Evolutionary conservation across 108 stramenopile species (phyloP).

Genomic region (Asterionellopsis glacialis): DNA sequence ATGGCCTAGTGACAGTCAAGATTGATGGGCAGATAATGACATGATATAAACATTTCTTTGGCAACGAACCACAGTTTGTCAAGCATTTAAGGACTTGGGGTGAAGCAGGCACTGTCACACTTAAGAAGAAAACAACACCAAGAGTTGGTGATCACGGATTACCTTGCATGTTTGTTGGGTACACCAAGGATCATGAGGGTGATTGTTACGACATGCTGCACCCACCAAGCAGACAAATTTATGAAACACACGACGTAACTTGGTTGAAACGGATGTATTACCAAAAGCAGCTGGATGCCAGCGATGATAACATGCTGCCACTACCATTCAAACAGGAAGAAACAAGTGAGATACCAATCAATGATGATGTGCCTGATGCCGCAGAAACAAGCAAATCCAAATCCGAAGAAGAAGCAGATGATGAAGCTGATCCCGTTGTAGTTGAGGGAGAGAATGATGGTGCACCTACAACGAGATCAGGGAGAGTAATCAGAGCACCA

Average conservation of each 20-base stretch:
- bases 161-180: constrained; percentile 23
- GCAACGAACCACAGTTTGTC: constrained; percentile 6
- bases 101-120: constrained; percentile 13
- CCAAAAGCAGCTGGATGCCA: not conserved
- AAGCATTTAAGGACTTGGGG: constrained; percentile 17
- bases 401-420: not conserved
- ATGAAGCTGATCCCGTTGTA: constrained; percentile 7
- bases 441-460: no score
- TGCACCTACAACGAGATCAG: not conserved
- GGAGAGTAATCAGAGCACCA: not conserved
- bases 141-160: constrained; percentile 13
- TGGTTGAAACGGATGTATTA: constrained; percentile 34
- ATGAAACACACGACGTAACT: constrained; percentile 17
- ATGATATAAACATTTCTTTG: constrained; percentile 9
- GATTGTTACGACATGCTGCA: constrained; percentile 23
- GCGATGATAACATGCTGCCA: not conserved
- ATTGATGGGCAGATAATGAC: constrained; percentile 9
- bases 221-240: constrained; percentile 13
- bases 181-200: constrained; percentile 5
- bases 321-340: constrained; percentile 2
- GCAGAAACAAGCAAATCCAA: not conserved
- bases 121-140: constrained; percentile 1
- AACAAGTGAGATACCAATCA: constrained; percentile 1
- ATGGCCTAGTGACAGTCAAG: constrained; percentile 11
- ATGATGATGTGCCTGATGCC: constrained; percentile 1